phyloP scores from a whole-genome alignment of 192 early-diverging fungal species.

The Endogone sp. region DNA sequence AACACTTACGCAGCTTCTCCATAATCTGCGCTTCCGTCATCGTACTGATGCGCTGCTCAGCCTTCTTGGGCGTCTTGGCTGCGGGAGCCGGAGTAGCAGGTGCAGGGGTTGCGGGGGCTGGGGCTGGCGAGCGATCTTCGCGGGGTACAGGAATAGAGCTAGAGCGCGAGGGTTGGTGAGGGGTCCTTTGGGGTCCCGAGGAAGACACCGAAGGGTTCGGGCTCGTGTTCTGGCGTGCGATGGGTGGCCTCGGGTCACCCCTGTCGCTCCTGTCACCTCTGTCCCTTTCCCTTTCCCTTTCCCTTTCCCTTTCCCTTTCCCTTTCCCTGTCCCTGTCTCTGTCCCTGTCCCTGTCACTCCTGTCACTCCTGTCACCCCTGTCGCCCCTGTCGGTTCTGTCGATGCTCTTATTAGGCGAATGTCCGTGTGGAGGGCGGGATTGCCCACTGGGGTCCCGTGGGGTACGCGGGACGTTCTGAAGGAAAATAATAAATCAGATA shows the following conservation, averaged over 20 bases:
- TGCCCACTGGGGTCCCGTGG: neutral
- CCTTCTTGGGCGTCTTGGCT: conserved; percentile 58
- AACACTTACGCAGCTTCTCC: conserved; percentile 72
- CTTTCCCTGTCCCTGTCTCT: too few relatives aligned
- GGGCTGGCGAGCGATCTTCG: conserved; percentile 24
- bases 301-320: conserved; percentile 22
- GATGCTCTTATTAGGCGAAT: neutral
- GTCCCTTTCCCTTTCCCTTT: conserved; percentile 16
- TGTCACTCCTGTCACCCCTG: conserved; percentile 12
- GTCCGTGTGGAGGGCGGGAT: too few relatives aligned
- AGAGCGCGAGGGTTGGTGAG: conserved; percentile 18
- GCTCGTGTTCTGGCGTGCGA: neutral
- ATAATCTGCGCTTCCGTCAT: conserved; percentile 93
- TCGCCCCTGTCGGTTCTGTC: conserved; percentile 6
- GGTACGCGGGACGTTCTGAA: too few relatives aligned
- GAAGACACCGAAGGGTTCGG: neutral
- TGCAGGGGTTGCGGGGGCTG: conserved; percentile 12
- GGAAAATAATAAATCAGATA: neutral
- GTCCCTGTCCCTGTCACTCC: conserved; percentile 12
- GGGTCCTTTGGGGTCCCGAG: too few relatives aligned
- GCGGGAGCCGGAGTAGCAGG: conserved; percentile 25
- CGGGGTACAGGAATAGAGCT: conserved; percentile 22
- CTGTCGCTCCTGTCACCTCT: neutral
- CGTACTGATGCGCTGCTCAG: conserved; percentile 78
- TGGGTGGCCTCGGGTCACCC: neutral